Percentiles rank a stretch among this genome's conserved stretches.
phyloP scores from a whole-genome alignment of 202 grass and related monocot species.

The Saccharum hybrid region DNA sequence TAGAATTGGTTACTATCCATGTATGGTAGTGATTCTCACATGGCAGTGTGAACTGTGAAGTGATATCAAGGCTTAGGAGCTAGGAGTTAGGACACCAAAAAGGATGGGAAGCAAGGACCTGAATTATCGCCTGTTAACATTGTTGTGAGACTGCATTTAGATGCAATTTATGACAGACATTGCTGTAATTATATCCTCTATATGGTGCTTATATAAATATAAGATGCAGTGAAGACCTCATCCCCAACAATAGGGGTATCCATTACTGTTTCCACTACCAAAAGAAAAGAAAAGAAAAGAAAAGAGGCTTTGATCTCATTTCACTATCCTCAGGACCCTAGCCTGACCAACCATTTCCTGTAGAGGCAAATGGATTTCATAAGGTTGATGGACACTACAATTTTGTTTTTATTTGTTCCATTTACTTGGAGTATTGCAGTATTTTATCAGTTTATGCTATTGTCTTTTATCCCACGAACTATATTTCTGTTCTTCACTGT shows the following conservation, averaged over 20 bases:
- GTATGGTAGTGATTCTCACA: slow-evolving; percentile 14
- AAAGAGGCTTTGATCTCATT: neutral
- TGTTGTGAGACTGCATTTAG: slow-evolving; percentile 22
- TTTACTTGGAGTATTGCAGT: slow-evolving; percentile 2
- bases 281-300: neutral
- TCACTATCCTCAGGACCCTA: neutral
- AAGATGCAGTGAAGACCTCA: slow-evolving; percentile 8
- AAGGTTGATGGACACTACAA: neutral
- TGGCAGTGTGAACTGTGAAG: neutral
- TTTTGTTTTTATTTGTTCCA: slow-evolving; percentile 22
- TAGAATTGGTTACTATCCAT: neutral
- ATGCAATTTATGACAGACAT: slow-evolving; percentile 1
- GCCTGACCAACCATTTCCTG: slow-evolving; percentile 28
- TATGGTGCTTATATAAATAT: neutral
- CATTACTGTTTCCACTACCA: neutral
- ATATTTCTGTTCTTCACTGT: slow-evolving; percentile 5
- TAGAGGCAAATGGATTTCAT: neutral
- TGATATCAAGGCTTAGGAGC: neutral
- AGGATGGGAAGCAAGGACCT: slow-evolving; percentile 8
- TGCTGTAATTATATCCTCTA: slow-evolving; percentile 5
- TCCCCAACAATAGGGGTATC: neutral
- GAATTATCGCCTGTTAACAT: slow-evolving; percentile 28
- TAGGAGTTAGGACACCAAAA: slow-evolving; percentile 6
- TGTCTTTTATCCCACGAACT: slow-evolving; percentile 12
- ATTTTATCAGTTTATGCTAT: slow-evolving; percentile 1